A percentile compares a stretch with the other conserved stretches of the same genome.
Conservation (phyloP, 2,329 filamentous ascomycete species). For the Ciborinia camelliae region DNA sequence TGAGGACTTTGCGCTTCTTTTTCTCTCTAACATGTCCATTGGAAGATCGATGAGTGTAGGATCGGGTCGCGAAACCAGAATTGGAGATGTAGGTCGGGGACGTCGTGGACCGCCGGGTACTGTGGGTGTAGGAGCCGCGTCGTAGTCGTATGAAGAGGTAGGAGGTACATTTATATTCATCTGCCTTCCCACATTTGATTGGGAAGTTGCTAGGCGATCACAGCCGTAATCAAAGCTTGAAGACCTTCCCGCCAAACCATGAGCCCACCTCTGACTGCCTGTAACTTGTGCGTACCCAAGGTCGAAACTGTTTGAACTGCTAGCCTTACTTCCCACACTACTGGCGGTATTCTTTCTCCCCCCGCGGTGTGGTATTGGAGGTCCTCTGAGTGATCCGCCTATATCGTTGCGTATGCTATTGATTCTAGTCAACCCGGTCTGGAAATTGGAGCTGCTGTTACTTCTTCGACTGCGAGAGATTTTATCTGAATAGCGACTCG, state of each 20-base stretch:
- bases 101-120: slow-evolving; percentile 75
- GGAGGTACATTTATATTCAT: slow-evolving; percentile 23
- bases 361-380: slow-evolving; percentile 43
- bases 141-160: slow-evolving; percentile 52
- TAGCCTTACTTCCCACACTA: slow-evolving; percentile 72
- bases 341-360: slow-evolving; percentile 52
- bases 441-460: slow-evolving; percentile 75
- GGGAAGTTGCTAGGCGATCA: slow-evolving; percentile 35
- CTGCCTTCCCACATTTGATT: slow-evolving; percentile 36
- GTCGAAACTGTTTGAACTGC: slow-evolving; percentile 64
- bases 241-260: slow-evolving; percentile 51
- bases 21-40: slow-evolving; percentile 48
- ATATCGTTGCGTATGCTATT: slow-evolving; percentile 53
- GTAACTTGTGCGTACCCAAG: slow-evolving; percentile 57
- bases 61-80: slow-evolving; percentile 33
- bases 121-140: slow-evolving; percentile 82
- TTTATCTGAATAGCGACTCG: slow-evolving; percentile 50
- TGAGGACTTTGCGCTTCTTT: slow-evolving; percentile 57
- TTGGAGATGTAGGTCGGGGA: slow-evolving; percentile 41
- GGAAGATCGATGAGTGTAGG: slow-evolving; percentile 25
- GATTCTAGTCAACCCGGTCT: slow-evolving; percentile 55
- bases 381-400: slow-evolving; percentile 36
- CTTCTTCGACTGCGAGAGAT: slow-evolving; percentile 63
- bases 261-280: slow-evolving; percentile 56
- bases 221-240: slow-evolving; percentile 73